Base-by-base conservation (phyloP, 202 grass and related monocot genomes). In the Dendrocalamus latiflorus region DNA sequence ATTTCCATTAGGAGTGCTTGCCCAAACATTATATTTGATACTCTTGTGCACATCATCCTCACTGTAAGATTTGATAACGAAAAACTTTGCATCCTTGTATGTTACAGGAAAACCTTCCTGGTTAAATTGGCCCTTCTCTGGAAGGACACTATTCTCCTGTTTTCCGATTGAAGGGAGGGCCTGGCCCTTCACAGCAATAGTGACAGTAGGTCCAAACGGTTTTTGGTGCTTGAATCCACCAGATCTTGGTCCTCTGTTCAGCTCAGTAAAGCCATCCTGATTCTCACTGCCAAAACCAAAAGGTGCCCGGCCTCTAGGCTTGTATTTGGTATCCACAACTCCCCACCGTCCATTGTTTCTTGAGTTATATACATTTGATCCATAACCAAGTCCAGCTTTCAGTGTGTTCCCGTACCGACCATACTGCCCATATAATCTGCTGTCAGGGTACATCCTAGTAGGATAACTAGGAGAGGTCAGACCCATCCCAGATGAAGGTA, bases 21-120 rank as follows among this genome's bases (percentile, higher is more conserved):
- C 86, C 95, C 92, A 94, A 5, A 93, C 95, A 76, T 91, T 90
- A 56, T 98, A 94, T 82, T 98, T 94, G 70, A 98, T 91, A 78
- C 95, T 93, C 82, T 94, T 94, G 81, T 98, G 95, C 65, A 98
- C 90, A 90, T 98, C 92, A 90, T 98, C 95, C 90, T 98, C 95
- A 7, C 92, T 94, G 74, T 98, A 98, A 39, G 92, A 94, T 84
- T 98, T 98, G 64, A 98, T 98, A 65, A 98, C 67, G 26, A 98
- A 98, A 70, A 98, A 98, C 79, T 93, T 98, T 49, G 92, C 92
- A 76, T 98, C 86, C 9, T 86, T 83, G 88, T 91, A 94, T 62
- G 82, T 88, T 50, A 89, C 82, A 86, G 90, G 69, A 76, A 98
- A 94, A 28, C 80, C 87, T 73, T 84, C 88, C 68, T 85, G 83